Conservation (phyloP, 2,329 filamentous ascomycete species). For the Colletotrichum graminicola region DNA sequence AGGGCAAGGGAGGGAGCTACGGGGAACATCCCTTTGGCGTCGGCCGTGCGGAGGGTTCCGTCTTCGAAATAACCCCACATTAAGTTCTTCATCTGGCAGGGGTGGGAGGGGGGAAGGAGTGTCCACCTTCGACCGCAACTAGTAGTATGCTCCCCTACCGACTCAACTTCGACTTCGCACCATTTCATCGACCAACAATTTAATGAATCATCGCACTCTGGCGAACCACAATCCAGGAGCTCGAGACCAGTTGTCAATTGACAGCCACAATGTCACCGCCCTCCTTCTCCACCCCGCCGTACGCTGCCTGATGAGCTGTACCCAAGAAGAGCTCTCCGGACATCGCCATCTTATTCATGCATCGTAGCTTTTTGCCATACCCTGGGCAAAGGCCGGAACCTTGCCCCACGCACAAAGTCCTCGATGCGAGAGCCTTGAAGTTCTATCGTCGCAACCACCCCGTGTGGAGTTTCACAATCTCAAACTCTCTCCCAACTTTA, state of each 20-base stretch:
- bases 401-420: neutral
- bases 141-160: neutral
- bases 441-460: conserved; percentile 17
- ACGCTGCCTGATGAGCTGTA: conserved; percentile 1
- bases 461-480: conserved; percentile 35
- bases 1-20: neutral
- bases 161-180: conserved; percentile 28
- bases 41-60: conserved; percentile 27
- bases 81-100: conserved; percentile 15
- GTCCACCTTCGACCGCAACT: conserved; percentile 1
- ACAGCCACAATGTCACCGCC: neutral
- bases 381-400: conserved; percentile 19
- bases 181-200: conserved; percentile 9
- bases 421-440: neutral
- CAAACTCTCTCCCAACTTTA: conserved; percentile 35
- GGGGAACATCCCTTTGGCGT: conserved; percentile 18
- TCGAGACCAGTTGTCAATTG: neutral
- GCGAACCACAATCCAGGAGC: conserved; percentile 21
- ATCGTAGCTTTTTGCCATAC: conserved; percentile 13
- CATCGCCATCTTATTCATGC: conserved; percentile 31
- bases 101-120: neutral
- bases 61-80: conserved; percentile 12
- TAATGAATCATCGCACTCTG: conserved; percentile 22
- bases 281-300: neutral
- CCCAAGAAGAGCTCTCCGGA: neutral